Conservation (phyloP, 148 eudicot genomes). For the Chenopodium quinoa region DNA sequence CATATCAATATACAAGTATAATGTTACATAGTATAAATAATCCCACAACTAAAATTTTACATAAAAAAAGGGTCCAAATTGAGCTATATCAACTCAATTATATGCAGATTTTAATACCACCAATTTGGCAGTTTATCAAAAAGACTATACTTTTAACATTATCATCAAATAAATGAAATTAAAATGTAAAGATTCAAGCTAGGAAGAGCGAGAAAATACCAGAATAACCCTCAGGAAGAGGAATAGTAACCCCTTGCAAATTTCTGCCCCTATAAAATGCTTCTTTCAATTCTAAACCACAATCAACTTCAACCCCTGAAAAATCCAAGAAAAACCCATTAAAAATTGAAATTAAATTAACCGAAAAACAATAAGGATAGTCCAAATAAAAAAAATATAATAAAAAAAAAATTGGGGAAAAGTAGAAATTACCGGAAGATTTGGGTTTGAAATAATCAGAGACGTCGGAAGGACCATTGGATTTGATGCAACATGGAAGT, state of each 20-base stretch:
- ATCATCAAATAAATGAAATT: no score
- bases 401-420: background rate
- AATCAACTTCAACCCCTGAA: conserved; percentile 70
- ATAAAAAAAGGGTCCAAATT: no score
- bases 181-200: background rate
- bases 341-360: background rate
- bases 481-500: conserved; percentile 86
- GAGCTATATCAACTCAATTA: no score
- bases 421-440: conserved; percentile 42
- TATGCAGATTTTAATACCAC: no score
- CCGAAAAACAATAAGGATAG: no score
- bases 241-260: conserved; percentile 67
- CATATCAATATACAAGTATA: no score
- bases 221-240: conserved; percentile 66
- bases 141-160: no score
- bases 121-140: no score
- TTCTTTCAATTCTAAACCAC: conserved; percentile 66
- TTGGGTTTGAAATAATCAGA: conserved; percentile 86
- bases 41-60: no score
- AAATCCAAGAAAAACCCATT: background rate
- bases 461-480: conserved; percentile 59
- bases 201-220: conserved; percentile 35
- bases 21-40: no score
- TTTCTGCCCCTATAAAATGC: conserved; percentile 91
- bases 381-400: background rate